Percentiles rank a stretch among this genome's conserved stretches.
Conservation (phyloP, 176 grass and related monocot species). For the Triticum aestivum region DNA sequence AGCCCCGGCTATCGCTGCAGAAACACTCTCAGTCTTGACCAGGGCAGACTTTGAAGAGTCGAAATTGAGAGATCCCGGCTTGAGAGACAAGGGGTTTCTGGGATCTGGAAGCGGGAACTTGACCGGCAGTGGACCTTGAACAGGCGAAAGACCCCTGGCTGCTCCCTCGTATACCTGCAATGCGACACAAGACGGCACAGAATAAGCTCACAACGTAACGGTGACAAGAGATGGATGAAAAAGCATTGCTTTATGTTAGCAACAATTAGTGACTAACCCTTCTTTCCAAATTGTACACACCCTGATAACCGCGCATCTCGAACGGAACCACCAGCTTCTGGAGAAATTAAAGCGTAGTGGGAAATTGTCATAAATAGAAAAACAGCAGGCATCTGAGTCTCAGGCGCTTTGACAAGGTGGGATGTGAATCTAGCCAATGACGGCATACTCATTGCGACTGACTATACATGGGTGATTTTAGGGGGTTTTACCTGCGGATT, state of each 20-base stretch:
- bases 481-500: slow-evolving; percentile 49
- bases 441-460: too few relatives aligned
- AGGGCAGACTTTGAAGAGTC: slow-evolving; percentile 19
- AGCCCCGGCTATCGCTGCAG: slow-evolving; percentile 67
- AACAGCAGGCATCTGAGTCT: background rate
- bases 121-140: slow-evolving; percentile 69
- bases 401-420: background rate
- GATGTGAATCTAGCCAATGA: too few relatives aligned
- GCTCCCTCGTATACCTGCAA: slow-evolving; percentile 72
- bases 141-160: slow-evolving; percentile 57
- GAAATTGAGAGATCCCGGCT: slow-evolving; percentile 51
- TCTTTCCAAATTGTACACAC: slow-evolving; percentile 84
- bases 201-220: background rate
- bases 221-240: background rate
- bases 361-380: background rate
- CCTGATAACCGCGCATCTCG: slow-evolving; percentile 83
- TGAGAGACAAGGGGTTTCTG: slow-evolving; percentile 48
- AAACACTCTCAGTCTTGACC: slow-evolving; percentile 49
- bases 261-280: slow-evolving; percentile 30
- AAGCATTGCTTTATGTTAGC: background rate
- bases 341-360: background rate
- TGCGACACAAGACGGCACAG: background rate
- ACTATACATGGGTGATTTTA: background rate
- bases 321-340: slow-evolving; percentile 82
- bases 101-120: slow-evolving; percentile 81